phyloP scores from a whole-genome alignment of 108 stramenopile genomes.

The Hondaea fermentalgiana region DNA sequence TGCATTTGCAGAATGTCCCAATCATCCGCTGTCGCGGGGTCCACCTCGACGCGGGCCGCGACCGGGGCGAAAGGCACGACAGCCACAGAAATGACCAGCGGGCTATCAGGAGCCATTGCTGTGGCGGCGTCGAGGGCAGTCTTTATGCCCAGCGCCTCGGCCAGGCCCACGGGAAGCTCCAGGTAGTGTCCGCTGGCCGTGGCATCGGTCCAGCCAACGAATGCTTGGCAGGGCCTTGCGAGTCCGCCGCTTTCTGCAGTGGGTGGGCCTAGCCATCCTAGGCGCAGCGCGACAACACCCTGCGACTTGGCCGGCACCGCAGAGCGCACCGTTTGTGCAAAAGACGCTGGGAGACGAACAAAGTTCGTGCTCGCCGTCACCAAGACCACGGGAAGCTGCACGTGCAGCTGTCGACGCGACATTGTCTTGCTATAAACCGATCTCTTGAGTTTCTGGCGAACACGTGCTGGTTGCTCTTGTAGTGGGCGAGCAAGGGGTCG shows the following conservation, averaged over 20 bases:
- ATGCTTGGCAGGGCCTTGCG: not conserved
- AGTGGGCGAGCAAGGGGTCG: not conserved
- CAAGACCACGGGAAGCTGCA: not conserved
- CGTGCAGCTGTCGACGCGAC: not conserved
- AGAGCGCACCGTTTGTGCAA: not conserved
- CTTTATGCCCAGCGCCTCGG: not conserved
- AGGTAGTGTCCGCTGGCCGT: not conserved
- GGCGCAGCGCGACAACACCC: not conserved
- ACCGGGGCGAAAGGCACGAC: not conserved
- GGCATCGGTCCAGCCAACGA: not conserved
- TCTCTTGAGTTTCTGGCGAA: not conserved
- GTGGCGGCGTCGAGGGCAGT: not conserved
- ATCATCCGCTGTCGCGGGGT: not conserved
- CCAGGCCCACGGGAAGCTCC: not conserved
- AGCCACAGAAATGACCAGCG: not conserved
- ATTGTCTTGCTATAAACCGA: not conserved
- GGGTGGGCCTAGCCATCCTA: slow-evolving; percentile 1
- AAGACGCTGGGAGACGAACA: not conserved
- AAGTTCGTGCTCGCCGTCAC: not conserved
- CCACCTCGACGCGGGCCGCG: not conserved
- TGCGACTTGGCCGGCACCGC: not conserved
- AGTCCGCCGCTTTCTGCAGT: not conserved
- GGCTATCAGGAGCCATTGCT: not conserved
- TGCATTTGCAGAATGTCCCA: not conserved
- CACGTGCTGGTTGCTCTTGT: not conserved